Evolutionary conservation across 75 land plant genomes (phyloP).

Genomic region (Selaginella tamariscina): DNA sequence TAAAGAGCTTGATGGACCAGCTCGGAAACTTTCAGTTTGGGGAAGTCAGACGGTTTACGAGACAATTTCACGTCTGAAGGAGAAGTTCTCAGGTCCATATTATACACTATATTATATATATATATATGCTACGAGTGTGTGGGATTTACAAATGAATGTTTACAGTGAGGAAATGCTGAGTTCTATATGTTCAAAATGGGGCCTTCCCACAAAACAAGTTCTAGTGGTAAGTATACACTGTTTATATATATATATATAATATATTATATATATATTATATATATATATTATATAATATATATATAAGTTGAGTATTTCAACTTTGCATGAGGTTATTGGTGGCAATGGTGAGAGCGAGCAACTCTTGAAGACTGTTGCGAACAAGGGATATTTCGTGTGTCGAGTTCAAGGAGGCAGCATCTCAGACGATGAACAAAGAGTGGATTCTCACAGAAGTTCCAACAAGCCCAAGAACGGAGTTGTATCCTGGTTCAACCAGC

Average conservation of each 20-base stretch:
- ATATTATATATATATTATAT: too few species aligned
- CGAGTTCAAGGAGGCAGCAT: conserved; percentile 18
- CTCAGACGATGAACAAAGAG: conserved; percentile 2
- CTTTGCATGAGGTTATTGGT: conserved; percentile 29
- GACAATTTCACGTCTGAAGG: conserved; percentile 9
- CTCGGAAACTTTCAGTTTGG: conserved; percentile 26
- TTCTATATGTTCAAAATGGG: conserved; percentile 25
- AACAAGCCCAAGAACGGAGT: conserved; percentile 14
- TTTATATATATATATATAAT: neutral
- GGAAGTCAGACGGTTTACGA: conserved; percentile 9
- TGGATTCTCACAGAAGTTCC: neutral
- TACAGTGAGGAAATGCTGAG: conserved; percentile 25
- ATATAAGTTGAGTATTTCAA: too few species aligned
- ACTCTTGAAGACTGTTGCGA: conserved; percentile 14
- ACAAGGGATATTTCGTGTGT: conserved; percentile 28
- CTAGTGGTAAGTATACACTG: conserved; percentile 22
- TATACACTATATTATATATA: too few species aligned
- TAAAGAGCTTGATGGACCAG: conserved; percentile 23
- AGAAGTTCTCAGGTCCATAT: conserved; percentile 21
- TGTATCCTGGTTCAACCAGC: conserved; percentile 26
- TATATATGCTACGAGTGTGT: too few species aligned
- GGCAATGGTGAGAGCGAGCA: conserved; percentile 18
- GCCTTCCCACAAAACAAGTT: conserved; percentile 32
- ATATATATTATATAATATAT: too few species aligned
- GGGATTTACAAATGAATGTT: neutral